phyloP scores from a whole-genome alignment of 345 rosid genomes.

The Gossypium arboreum region DNA sequence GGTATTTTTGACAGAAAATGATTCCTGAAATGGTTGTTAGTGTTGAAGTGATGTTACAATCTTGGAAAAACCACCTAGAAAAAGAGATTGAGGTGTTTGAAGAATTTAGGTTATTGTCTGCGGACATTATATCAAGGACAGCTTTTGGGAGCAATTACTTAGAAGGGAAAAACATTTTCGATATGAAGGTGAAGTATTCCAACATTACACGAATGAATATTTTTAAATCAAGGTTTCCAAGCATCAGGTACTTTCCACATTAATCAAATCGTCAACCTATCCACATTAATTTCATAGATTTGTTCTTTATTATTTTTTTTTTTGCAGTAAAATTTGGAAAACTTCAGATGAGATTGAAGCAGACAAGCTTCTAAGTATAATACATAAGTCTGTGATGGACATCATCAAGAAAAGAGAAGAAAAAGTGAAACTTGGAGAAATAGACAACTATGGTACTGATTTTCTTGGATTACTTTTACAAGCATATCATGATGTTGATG shows the following conservation, averaged over 20 bases:
- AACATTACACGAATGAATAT: background rate
- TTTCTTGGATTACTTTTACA: background rate
- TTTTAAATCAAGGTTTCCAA: background rate
- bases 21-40: background rate
- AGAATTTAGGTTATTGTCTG: background rate
- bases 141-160: background rate
- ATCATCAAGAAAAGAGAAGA: background rate
- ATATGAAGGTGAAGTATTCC: background rate
- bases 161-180: background rate
- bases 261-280: background rate
- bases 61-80: background rate
- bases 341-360: background rate
- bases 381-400: background rate
- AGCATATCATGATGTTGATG: background rate
- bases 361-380: background rate
- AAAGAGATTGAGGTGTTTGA: background rate
- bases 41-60: background rate
- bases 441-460: background rate
- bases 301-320: background rate
- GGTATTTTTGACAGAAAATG: background rate
- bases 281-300: background rate
- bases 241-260: background rate
- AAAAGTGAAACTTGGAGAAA: background rate
- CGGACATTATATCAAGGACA: background rate
- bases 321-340: background rate